These are phyloP conservation scores for Isochrysis galbana DNA, from an alignment of 78 protist genomes.

Conservation along the genomic window DNA sequence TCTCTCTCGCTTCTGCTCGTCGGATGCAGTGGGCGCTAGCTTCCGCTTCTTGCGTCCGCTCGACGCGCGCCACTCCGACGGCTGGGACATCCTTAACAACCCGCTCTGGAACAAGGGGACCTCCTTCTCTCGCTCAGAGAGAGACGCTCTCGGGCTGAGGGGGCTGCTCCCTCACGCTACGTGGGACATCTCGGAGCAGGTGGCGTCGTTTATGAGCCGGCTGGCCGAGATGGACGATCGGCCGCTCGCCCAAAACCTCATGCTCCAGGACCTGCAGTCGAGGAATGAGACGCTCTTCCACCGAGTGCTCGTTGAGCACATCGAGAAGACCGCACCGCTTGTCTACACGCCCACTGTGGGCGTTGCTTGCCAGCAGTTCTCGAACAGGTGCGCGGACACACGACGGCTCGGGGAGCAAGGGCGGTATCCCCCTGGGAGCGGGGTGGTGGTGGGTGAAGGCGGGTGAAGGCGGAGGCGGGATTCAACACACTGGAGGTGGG, in stretches of 20 bases:
- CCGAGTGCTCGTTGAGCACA: conserved; percentile 60
- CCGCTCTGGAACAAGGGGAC: conserved; percentile 51
- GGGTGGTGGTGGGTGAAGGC: too few relatives aligned
- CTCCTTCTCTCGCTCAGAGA: conserved; percentile 63
- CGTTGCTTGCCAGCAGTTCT: conserved; percentile 6
- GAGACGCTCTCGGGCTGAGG: conserved; percentile 65
- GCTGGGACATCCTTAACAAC: neutral
- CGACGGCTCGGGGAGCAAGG: too few relatives aligned
- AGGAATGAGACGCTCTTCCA: conserved; percentile 84
- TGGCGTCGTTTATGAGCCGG: neutral
- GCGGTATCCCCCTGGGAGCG: too few relatives aligned
- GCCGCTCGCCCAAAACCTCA: neutral
- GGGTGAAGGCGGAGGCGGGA: too few relatives aligned
- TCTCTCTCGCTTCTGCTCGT: too few relatives aligned
- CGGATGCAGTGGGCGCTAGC: neutral
- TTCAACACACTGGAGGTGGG: too few relatives aligned
- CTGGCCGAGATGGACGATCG: neutral
- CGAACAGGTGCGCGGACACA: neutral
- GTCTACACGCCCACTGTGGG: conserved; percentile 92
- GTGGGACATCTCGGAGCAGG: neutral
- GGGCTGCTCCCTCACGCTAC: conserved; percentile 75
- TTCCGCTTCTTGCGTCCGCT: neutral
- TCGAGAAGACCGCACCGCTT: conserved; percentile 78
- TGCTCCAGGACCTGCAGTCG: conserved; percentile 61
- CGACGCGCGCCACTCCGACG: neutral